Base-by-base conservation (phyloP, 345 rosid genomes). In the Lumnitzera littorea region DNA sequence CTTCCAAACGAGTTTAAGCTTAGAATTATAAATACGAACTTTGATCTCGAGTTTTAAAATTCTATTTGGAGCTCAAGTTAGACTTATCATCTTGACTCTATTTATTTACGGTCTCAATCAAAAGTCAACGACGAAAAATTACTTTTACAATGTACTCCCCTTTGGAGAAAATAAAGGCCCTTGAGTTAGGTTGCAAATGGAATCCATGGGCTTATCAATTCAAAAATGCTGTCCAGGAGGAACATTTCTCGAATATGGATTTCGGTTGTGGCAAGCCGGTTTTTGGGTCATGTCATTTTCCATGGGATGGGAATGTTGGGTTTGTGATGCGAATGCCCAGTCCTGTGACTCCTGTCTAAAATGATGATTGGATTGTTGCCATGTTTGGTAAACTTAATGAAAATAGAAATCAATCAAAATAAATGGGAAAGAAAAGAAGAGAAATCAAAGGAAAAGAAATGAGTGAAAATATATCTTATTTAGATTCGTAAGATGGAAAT, bases 251-350 rank as follows among this genome's bases (percentile, higher is more conserved):
- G 0, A 60, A 63, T 50, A 70, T 84, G 25, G 79, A 89, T 53
- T 76, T 76, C 46, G 86, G 86, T 60, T 81, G 83, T 81, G 86
- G 83, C 46, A 65, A 62, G 25, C 83, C 86, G 8, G 71, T 64
- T 27, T 62, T 81, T 31, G 83, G 81, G 57, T 73, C 81, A 24
- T 81, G 78, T 68, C 72, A 78, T 66, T 78, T 81, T 63, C 79
- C 86, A 31, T 75, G 79, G 79, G 83, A 81, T 17, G 83, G 86
- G 6, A 61, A 31, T 11, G 68, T 75, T 13, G 86, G 86, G 1
- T 81, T 75, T 62, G 80, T 75, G 17, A 81, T 81, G 86, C 83
- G 81, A 24, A 81, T 78, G 83, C 86, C 83, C n/a, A 78, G 86
- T 53, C 67, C 83, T 10, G 66, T 52, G n/a, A 78, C 83, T 53